Base-by-base conservation (phyloP, 2,329 filamentous ascomycete genomes). In the Calycina marina region DNA sequence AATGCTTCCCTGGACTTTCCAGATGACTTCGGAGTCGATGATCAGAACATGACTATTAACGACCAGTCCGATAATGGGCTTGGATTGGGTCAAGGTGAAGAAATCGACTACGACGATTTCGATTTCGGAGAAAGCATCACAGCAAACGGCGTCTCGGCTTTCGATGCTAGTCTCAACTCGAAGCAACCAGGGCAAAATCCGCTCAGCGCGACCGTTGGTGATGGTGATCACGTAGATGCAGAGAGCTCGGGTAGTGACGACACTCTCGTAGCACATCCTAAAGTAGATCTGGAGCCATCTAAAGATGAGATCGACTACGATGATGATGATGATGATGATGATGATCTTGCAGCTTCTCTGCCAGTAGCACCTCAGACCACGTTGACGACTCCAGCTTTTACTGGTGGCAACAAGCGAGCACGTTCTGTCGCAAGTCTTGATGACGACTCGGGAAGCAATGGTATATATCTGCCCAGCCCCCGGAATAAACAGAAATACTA, bases 191-290 rank as follows among this genome's bases (percentile, higher is more conserved):
- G n/a, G n/a, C n/a, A n/a, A n/a, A n/a, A n/a, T n/a, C n/a, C n/a
- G n/a, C n/a, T n/a, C n/a, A n/a, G n/a, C n/a, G n/a, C n/a, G n/a
- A n/a, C n/a, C n/a, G n/a, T n/a, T n/a, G n/a, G n/a, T n/a, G n/a
- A n/a, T n/a, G n/a, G 12, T 22, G 18, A 26, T 22, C 8, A n/a
- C 8, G 20, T n/a, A 22, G 20, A 22, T 22, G 20, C 20, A 6
- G 49, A 47, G 34, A 51, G 46, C 13, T 57, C 55, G 8, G 48
- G 54, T 6, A 48, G 47, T 30, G 55, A 34, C 15, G 35, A 33
- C 2, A 33, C 31, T 14, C 31, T 33, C 11, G 31, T 26, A 14
- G 25, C 25, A n/a, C 25, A 26, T 17, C 41, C 49, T 6, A 44
- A 49, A 20, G 35, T 24, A 10, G 34, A 49, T n/a, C n/a, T 22